phyloP scores from a whole-genome alignment of 768 basidiomycete species.

The Boletus eberwhitei region DNA sequence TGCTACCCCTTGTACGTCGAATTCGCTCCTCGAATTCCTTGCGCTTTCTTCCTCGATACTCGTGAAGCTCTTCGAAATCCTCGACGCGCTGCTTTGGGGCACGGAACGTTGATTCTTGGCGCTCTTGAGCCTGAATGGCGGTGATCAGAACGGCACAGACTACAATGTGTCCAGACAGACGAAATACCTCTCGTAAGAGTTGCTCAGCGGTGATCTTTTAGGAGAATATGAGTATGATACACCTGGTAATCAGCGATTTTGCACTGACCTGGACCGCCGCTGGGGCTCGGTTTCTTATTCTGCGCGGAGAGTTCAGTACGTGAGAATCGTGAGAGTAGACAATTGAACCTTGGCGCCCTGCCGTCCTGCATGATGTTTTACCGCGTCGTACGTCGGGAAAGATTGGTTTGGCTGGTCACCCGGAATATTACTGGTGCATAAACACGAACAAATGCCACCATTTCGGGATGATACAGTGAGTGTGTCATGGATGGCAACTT shows the following conservation, averaged over 20 bases:
- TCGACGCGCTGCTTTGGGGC: constrained; percentile 95
- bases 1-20: constrained; percentile 73
- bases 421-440: not conserved
- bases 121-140: constrained; percentile 79
- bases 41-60: constrained; percentile 88
- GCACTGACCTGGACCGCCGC: constrained; percentile 81
- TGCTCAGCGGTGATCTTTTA: constrained; percentile 95
- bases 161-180: not conserved
- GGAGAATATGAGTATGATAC: constrained; percentile 14
- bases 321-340: constrained; percentile 1
- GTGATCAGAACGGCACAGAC: not conserved
- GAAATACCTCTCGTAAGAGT: constrained; percentile 81
- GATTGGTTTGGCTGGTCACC: no score
- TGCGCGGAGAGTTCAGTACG: constrained; percentile 27
- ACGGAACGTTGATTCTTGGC: constrained; percentile 88
- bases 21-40: constrained; percentile 94
- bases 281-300: constrained; percentile 94
- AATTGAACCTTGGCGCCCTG: constrained; percentile 65
- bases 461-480: no score
- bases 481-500: no score
- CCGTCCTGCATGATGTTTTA: constrained; percentile 66
- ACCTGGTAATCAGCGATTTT: not conserved
- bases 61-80: constrained; percentile 88
- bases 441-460: constrained; percentile 18
- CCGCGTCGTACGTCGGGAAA: not conserved